Evolutionary conservation across 805 yeast species (phyloP), one percentile per base, ranked within the genome.

Genomic region (Candida alai): DNA sequence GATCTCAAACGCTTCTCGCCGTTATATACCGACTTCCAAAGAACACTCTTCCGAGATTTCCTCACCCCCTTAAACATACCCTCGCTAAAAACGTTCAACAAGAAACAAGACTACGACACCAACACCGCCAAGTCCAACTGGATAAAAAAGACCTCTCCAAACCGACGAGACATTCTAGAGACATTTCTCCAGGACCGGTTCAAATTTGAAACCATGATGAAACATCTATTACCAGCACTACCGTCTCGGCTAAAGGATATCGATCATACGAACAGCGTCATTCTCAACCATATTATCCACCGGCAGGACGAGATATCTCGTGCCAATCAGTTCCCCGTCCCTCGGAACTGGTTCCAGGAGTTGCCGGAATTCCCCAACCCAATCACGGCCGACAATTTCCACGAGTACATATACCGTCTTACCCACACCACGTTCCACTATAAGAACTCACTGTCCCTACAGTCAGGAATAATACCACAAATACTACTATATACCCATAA

Each of bases 401-500:
- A 52, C 21, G 42, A 61, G 27, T 66, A 61, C 34, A 59, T 66
- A 18, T 58, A 63, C 40, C 48, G 48, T 26, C 41, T 67, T 13
- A 62, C 70, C 1, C 70, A 65, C 37, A 42, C 49, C 44, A 51
- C 43, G 25, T 42, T 57, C n/a, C 47, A 49, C 8, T 66, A 60
- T 45, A 40, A 48, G 20, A 60, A 60, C 35, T 53, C 61, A 3
- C 52, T 55, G 39, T 59, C 67, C 10, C 45, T 65, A 22, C 43
- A 46, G 13, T 51, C 49, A 25, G 73, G 73, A 4, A 37, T 62
- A 1, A 51, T 67, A 2, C 58, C 67, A 7, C 62, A 60, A 25
- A 59, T 66, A 19, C 45, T 67, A 19, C 44, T 66, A 18, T 43
- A 58, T 39, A 65, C 71, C 2, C 72, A 66, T 39, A 53, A 51